phyloP scores from a whole-genome alignment of 2,329 filamentous ascomycete species.

The Trichoderma asperellum region DNA sequence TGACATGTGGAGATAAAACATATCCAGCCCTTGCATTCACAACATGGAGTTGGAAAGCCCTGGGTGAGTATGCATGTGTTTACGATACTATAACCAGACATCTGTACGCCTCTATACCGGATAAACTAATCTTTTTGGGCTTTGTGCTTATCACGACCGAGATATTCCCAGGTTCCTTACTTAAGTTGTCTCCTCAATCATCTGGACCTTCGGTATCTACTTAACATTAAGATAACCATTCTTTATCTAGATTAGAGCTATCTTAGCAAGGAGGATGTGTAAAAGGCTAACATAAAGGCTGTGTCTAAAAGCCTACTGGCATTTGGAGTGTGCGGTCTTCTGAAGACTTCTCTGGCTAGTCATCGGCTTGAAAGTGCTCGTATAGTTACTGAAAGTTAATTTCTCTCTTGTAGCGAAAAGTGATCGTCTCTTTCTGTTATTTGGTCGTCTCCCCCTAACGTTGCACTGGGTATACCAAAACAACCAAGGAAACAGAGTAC shows the following conservation, averaged over 20 bases:
- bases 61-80: accelerated
- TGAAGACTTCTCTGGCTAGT: neutral
- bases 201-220: too few species aligned
- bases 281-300: neutral
- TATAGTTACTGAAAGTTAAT: neutral
- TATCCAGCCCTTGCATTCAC: neutral
- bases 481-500: neutral
- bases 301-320: neutral
- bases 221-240: too few species aligned
- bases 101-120: too few species aligned
- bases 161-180: too few species aligned
- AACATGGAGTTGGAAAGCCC: neutral
- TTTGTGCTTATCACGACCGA: neutral
- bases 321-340: too few species aligned
- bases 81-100: too few species aligned
- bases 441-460: neutral
- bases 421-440: too few species aligned
- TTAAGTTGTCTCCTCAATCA: too few species aligned
- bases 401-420: neutral
- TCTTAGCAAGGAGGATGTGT: neutral
- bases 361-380: neutral
- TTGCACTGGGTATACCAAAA: neutral
- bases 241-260: too few species aligned
- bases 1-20: neutral
- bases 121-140: neutral